Base-by-base conservation (phyloP, 352 stramenopile genomes). In the Globisporangium alternatum region DNA sequence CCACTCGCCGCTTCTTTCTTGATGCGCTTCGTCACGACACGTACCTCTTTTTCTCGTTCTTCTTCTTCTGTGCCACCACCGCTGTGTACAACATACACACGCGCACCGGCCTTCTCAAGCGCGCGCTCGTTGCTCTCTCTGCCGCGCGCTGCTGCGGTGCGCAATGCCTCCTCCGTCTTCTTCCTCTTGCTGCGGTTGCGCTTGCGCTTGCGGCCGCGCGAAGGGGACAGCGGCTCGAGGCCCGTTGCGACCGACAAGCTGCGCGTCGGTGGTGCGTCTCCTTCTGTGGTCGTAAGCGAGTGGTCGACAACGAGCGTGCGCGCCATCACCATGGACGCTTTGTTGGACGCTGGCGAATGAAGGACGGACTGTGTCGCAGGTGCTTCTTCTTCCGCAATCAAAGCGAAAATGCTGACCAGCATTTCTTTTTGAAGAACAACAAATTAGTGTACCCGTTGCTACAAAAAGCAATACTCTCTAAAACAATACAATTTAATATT, bases 141-240 rank as follows among this genome's bases (percentile, higher is more conserved):
- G 19, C 0, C 19, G 28, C 2, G 49, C 3, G 25, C 49, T 22
- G 1, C 28, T 54, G 0, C 3, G 1, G 21, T n/a, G 10, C 5
- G 1, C 47, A 13, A 10, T 28, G 30, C 22, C 15, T 31, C 15
- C 30, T 55, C 21, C 25, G 4, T 19, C 19, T 17, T 25, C 28
- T 30, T 57, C 51, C 15, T 43, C 9, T 39, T n/a, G 28, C 25
- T 21, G 51, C 51, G 51, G 21, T 57, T 43, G 19, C 51, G 51
- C 31, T 57, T 57, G 30, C 51, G 51, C 51, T 57, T 57, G 41
- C 41, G 41, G 41, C 41, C 17, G 41, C 41, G 41, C 41, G 41
- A 17, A 5, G 41, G 17, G 41, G 41, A n/a, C 13, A 47, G 41
- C 15, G 41, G 41, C 41, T 43, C 37, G 37, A 43, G 8, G 37